phyloP scores from a whole-genome alignment of 2,329 filamentous ascomycete species.

The Dactylellina sp. region DNA sequence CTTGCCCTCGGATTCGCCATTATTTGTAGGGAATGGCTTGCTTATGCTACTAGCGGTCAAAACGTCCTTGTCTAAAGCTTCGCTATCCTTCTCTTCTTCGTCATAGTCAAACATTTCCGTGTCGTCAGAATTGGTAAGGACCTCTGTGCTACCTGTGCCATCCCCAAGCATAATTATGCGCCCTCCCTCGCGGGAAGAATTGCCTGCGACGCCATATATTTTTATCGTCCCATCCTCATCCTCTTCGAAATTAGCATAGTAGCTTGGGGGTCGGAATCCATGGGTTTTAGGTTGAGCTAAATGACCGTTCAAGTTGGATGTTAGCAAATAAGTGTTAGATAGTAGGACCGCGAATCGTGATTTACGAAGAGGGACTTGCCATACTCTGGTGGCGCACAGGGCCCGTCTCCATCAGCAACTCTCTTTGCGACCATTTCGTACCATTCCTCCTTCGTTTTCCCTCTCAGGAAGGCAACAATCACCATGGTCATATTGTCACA shows the following conservation, averaged over 20 bases:
- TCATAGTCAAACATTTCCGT: conserved; percentile 94
- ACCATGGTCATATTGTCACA: conserved; percentile 99
- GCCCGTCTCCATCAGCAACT: conserved; percentile 95
- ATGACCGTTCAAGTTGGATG: conserved; percentile 56
- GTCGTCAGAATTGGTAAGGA: conserved; percentile 87
- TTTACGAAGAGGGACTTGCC: conserved; percentile 77
- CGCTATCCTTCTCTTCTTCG: conserved; percentile 67
- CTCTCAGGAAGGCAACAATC: conserved; percentile 83
- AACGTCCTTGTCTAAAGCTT: conserved; percentile 61
- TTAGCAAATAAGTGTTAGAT: conserved; percentile 17
- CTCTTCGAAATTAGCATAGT: conserved; percentile 67
- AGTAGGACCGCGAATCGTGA: neutral
- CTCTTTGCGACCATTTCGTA: conserved; percentile 94
- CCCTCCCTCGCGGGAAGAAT: conserved; percentile 66
- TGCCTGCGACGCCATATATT: conserved; percentile 39
- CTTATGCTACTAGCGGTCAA: conserved; percentile 4
- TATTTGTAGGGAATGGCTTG: neutral
- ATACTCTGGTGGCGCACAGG: conserved; percentile 98
- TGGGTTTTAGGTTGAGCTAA: conserved; percentile 62
- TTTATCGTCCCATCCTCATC: conserved; percentile 65
- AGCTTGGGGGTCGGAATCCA: conserved; percentile 75
- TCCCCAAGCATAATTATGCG: conserved; percentile 95
- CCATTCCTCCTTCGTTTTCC: conserved; percentile 96
- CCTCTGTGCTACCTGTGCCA: conserved; percentile 94
- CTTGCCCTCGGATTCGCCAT: neutral